Base-by-base conservation (phyloP, 108 stramenopile genomes). In the Cyclotella kingstonii region DNA sequence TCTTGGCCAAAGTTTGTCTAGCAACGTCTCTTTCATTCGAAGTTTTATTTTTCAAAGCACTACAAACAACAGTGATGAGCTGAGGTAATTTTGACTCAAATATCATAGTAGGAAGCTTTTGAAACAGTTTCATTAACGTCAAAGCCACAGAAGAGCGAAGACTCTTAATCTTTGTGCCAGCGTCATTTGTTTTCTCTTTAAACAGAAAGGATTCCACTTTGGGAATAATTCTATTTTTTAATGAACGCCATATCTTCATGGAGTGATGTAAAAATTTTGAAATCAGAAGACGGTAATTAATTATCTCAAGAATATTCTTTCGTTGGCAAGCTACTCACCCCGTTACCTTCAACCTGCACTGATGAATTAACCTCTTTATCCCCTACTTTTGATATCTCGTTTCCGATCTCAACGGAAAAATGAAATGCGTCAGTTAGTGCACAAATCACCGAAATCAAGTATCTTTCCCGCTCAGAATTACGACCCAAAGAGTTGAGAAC, bases 51-150 rank as follows among this genome's bases (percentile, higher is more conserved):
- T 85, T 91, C 53, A 98, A 73, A 9, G 87, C 86, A 36, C 76
- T 85, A 62, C 93, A 94, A 2, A 97, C 76, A 15, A 90, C 69
- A 26, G 95, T 81, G 19, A 98, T 55, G 8, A 97, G 73, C 9
- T 80, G 77, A 6, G 87, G 82, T 44, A 96, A 76, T 43, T 93
- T 89, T 19, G 59, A 17, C 52, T 95, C 83, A 46, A 94, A 84
- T 43, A 64, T 70, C 6, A 59, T 30, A 9, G 50, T 46, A n/a
- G 94, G 93, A 26, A 98, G 83, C 61, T 94, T 93, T 58, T 86
- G 77, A 60, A 83, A 86, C 6, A 98, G 84, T 61, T 95, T 96
- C 38, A 94, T 55, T 42, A 98, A 68, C 14, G 94, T 96, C 46
- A 98, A 64, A 44, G 90, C 87, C 44, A 98, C 78, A 11, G 87